Evolutionary conservation across 2,329 filamentous ascomycete species (phyloP), one percentile per base, ranked within the genome.

Genomic region (Cryphonectria radicalis): DNA sequence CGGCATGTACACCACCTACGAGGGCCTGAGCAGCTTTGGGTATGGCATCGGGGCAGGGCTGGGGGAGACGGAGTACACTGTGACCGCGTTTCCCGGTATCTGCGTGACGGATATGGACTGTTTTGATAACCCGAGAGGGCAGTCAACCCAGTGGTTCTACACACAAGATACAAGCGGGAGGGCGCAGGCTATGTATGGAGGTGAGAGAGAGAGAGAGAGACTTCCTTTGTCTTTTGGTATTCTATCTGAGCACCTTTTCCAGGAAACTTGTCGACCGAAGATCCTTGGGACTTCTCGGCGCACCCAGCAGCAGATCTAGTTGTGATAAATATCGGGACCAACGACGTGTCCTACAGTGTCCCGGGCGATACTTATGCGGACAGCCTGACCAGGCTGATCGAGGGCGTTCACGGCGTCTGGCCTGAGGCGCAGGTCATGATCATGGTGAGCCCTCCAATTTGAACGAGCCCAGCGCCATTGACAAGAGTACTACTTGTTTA

Each of bases 1-100:
- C 1, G 88, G 89, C 13, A 85, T 88, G 79, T 89, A 86, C 74
- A 85, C 83, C n/a, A 86, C 86, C 2, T 88, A 89, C 69, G 88
- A 91, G 78, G 84, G 86, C 0, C 77, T 90, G 4, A 86, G 86
- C 0, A 85, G 85, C 28, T 90, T 86, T 76, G 83, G 85, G 1
- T 90, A 87, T 77, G 84, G 84, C 22, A 83, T 89, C 22, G 85
- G 83, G 1, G 85, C 85, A 6, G 88, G 88, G 0, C 78, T 91
- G 1, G 89, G 88, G 3, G 83, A 88, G 59, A 86, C 86, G 3
- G 88, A 91, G 74, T 89, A 87, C 75, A 84, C 83, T 25, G 83
- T 90, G 59, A 89, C 86, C 0, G 86, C 86, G 0, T 89, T 88
- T 71, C 87, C 88, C 0, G 88, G 88, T 5, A 88, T 89, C 65